Evolutionary conservation across 2,329 filamentous ascomycete species (phyloP).

Genomic region (Nemania serpens): DNA sequence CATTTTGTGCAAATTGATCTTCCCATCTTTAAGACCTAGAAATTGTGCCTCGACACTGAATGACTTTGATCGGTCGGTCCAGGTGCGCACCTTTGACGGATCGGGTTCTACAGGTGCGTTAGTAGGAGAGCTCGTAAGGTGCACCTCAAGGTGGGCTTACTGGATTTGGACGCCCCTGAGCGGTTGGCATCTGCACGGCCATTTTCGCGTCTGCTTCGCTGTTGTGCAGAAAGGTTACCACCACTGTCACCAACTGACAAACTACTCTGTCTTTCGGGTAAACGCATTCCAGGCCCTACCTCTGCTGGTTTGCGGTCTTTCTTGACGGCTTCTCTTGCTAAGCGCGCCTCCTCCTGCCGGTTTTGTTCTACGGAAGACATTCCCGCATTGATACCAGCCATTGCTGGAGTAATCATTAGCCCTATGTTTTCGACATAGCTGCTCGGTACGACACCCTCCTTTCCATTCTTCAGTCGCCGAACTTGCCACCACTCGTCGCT

Average conservation of each 20-base stretch:
- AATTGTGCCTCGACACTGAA: conserved; percentile 99
- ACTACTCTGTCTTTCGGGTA: conserved; percentile 81
- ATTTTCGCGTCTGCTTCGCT: conserved; percentile 74
- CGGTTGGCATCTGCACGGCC: conserved; percentile 60
- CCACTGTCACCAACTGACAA: conserved; percentile 67
- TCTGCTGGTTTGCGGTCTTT: conserved; percentile 68
- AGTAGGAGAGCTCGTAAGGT: conserved; percentile 15
- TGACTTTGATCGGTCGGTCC: conserved; percentile 93
- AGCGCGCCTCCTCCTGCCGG: conserved; percentile 76
- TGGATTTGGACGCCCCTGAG: conserved; percentile 67
- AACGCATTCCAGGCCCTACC: conserved; percentile 77
- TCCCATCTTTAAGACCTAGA: conserved; percentile 89
- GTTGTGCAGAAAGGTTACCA: conserved; percentile 70
- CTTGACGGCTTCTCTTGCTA: conserved; percentile 79
- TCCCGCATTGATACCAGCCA: conserved; percentile 55
- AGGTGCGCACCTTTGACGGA: conserved; percentile 78
- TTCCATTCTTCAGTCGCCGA: conserved; percentile 84
- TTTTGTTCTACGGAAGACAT: conserved; percentile 77
- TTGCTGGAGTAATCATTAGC: conserved; percentile 56
- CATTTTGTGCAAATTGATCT: conserved; percentile 96
- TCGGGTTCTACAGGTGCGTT: conserved; percentile 70
- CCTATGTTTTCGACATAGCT: conserved; percentile 93
- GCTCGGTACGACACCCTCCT: conserved; percentile 93
- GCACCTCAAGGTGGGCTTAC: conserved; percentile 56
- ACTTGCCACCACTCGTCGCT: conserved; percentile 99